phyloP scores from a whole-genome alignment of 2,329 filamentous ascomycete species.

The Exophiala phaeomuriformis region DNA sequence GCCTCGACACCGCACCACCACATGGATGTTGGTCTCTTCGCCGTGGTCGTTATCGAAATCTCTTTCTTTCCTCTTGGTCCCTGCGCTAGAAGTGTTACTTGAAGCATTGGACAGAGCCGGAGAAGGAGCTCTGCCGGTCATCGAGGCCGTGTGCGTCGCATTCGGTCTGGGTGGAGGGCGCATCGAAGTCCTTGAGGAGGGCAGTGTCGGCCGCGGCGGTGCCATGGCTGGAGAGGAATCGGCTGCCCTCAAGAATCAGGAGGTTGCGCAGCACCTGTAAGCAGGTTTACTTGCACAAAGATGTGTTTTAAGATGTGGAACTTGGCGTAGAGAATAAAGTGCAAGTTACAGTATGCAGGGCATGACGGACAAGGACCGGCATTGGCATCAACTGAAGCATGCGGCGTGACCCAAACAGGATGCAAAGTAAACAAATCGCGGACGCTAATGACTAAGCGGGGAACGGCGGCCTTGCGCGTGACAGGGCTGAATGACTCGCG shows the following conservation, averaged over 20 bases:
- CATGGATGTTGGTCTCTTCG: conserved; percentile 93
- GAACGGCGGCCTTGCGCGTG: neutral
- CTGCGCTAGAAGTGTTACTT: conserved; percentile 44
- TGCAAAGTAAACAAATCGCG: conserved; percentile 1
- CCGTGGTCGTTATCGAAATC: conserved; percentile 65
- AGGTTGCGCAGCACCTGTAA: neutral
- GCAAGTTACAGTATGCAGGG: neutral
- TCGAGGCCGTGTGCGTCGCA: conserved; percentile 41
- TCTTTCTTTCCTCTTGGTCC: conserved; percentile 76
- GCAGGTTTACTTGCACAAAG: neutral
- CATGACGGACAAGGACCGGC: neutral
- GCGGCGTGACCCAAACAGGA: neutral
- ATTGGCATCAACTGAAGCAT: neutral
- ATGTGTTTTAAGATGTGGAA: neutral
- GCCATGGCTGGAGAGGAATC: conserved; percentile 40
- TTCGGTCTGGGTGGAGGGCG: conserved; percentile 44
- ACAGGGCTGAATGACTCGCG: neutral
- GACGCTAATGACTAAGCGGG: neutral
- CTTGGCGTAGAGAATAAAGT: conserved; percentile 1
- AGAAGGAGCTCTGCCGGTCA: conserved; percentile 53
- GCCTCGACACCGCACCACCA: conserved; percentile 89
- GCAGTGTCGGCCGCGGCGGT: conserved; percentile 44
- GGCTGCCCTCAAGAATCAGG: neutral
- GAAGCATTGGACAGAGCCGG: conserved; percentile 65
- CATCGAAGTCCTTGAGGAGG: conserved; percentile 44